These are phyloP conservation scores for Scedosporium aurantiacum DNA, from an alignment of 2,329 filamentous ascomycete species.

Conservation along the genomic window DNA sequence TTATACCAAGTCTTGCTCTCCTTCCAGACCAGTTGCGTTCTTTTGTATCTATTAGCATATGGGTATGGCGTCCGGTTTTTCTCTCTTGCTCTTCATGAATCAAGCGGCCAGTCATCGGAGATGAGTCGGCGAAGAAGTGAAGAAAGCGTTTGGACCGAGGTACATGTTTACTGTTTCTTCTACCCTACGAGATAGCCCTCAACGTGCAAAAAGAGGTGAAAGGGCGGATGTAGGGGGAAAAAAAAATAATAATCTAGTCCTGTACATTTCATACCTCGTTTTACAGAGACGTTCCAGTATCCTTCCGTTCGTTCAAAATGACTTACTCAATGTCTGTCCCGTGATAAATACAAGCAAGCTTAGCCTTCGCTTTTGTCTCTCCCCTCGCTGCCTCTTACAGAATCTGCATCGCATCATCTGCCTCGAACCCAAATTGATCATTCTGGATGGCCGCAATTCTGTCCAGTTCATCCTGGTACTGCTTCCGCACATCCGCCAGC, in stretches of 20 bases:
- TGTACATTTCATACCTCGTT: too few relatives aligned
- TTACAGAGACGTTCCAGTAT: too few relatives aligned
- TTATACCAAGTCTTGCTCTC: not conserved
- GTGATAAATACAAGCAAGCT: not conserved
- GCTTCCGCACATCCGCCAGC: slow-evolving; percentile 72
- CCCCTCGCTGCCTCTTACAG: slow-evolving; percentile 18
- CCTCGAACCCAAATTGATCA: slow-evolving; percentile 72
- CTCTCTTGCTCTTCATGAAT: not conserved
- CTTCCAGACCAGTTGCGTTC: not conserved
- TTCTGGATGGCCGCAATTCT: slow-evolving; percentile 77
- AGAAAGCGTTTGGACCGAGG: not conserved
- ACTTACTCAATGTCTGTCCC: not conserved
- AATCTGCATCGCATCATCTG: slow-evolving; percentile 43
- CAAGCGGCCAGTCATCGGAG: not conserved
- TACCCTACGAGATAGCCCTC: not conserved
- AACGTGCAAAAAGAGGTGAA: not conserved
- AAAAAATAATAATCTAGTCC: too few relatives aligned
- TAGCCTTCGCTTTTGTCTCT: not conserved
- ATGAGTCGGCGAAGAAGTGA: not conserved
- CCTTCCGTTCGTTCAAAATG: not conserved
- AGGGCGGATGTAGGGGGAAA: too few relatives aligned
- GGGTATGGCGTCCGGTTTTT: slow-evolving; percentile 6
- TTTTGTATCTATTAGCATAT: slow-evolving; percentile 6
- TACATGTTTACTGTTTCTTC: not conserved
- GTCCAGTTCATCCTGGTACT: slow-evolving; percentile 86